Base-by-base conservation (phyloP, 2,329 filamentous ascomycete genomes). In the Epichloe scottii region DNA sequence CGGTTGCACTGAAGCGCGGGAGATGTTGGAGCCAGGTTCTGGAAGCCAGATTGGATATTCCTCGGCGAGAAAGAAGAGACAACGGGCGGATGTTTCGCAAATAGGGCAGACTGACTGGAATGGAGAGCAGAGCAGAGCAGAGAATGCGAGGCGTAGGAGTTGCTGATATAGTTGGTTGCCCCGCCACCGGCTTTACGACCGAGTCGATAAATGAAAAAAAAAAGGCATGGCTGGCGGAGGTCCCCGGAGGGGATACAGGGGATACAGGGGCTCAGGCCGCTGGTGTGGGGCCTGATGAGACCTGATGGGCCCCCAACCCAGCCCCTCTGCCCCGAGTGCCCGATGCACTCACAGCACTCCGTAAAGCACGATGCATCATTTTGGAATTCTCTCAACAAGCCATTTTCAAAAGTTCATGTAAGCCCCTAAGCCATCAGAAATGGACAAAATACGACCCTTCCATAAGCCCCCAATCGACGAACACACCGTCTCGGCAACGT, bases 131-230 rank as follows among this genome's bases (percentile, higher is more conserved):
- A 23, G 40, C 26, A 49, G 21, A 21, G 33, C 26, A 33, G 33
- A 38, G 41, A 6, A 30, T 30, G 38, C 4, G 12, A 38, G 48
- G 39, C 14, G 40, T 44, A 47, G 48, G 19, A 6, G 47, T 42
- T 53, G 49, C 51, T 55, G 54, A 63, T 70, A 70, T 70, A 71
- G 38, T 54, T 60, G 61, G 72, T 73, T 74, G 71, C 70, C 72
- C 71, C 67, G 72, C 71, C 72, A 75, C 69, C 66, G 51, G 54
- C 52, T 61, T 67, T 66, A 62, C 57, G 57, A 51, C 60, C 60
- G 60, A 10, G 10, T 11, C 26, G 26, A 30, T 30, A 3, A 30
- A 23, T 63, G 63, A 49, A 49, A 56, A 57, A 53, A 65, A 46
- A 65, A 59, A 58, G 49, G 57, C 62, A 65, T 64, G 64, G 65